A percentile compares a stretch with the other conserved stretches of the same genome.
Evolutionary conservation across 2,329 filamentous ascomycete genomes (phyloP).

Genomic region (Fusarium clavum): DNA sequence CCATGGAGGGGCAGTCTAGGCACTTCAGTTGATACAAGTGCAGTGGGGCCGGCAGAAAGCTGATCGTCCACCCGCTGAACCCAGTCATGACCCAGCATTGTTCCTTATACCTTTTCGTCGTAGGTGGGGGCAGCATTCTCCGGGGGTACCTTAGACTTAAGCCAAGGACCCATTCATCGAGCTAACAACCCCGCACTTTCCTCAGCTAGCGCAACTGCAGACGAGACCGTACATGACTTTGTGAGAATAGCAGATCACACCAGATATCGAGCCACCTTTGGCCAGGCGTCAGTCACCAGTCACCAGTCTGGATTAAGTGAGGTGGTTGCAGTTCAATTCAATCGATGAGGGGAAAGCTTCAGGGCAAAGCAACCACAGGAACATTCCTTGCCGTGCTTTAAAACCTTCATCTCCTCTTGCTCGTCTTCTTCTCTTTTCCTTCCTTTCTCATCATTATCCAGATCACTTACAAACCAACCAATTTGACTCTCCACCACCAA

Average conservation of each 20-base stretch:
- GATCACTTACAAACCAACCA: slow-evolving; percentile 34
- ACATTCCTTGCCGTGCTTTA: slow-evolving; percentile 41
- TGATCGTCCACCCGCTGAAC: slow-evolving; percentile 24
- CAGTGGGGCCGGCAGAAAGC: slow-evolving; percentile 30
- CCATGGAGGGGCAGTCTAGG: slow-evolving; percentile 21
- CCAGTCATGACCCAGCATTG: slow-evolving; percentile 20
- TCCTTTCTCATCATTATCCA: slow-evolving; percentile 42
- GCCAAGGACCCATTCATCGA: slow-evolving; percentile 15
- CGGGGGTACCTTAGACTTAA: slow-evolving; percentile 23
- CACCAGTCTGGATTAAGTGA: slow-evolving; percentile 21
- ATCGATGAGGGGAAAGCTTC: slow-evolving; percentile 38
- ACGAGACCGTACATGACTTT: slow-evolving; percentile 30
- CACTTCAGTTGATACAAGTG: slow-evolving; percentile 21
- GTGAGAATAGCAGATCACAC: slow-evolving; percentile 35
- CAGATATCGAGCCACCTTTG: slow-evolving; percentile 34
- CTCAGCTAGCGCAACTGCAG: slow-evolving; percentile 24
- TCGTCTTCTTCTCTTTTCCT: slow-evolving; percentile 40
- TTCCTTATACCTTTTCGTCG: slow-evolving; percentile 14
- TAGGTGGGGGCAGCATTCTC: neutral
- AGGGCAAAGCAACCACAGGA: slow-evolving; percentile 29
- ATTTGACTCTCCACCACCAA: slow-evolving; percentile 27
- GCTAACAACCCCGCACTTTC: slow-evolving; percentile 38
- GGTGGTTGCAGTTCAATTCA: slow-evolving; percentile 38
- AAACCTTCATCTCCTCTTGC: slow-evolving; percentile 41
- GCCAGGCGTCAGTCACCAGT: slow-evolving; percentile 15